These are phyloP conservation scores for Wickerhamomyces bisporus DNA, from an alignment of 805 yeast species.

Conservation along the genomic window DNA sequence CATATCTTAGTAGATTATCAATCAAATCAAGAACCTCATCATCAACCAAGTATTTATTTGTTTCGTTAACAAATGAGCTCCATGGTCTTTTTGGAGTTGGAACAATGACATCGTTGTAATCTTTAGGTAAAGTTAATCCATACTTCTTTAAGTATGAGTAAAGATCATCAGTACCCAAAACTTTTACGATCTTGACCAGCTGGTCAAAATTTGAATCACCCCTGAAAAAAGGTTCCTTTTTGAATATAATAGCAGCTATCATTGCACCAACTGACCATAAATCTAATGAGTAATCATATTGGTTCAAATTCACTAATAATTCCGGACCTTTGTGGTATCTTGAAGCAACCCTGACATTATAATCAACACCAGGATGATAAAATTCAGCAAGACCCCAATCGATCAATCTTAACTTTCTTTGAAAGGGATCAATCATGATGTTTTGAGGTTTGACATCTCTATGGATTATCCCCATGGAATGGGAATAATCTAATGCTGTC, in stretches of 20 bases:
- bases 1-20: constrained; percentile 74
- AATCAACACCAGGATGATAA: constrained; percentile 84
- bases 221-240: constrained; percentile 87
- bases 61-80: constrained; percentile 66
- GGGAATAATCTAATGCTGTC: constrained; percentile 82
- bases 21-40: constrained; percentile 76
- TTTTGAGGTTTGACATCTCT: constrained; percentile 95
- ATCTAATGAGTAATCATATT: constrained; percentile 88
- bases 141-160: constrained; percentile 66
- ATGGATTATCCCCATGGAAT: constrained; percentile 94
- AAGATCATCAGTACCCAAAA: constrained; percentile 80
- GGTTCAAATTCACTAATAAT: constrained; percentile 74
- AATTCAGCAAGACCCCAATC: constrained; percentile 98
- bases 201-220: constrained; percentile 91
- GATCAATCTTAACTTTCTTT: constrained; percentile 66
- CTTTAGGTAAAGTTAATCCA: constrained; percentile 62
- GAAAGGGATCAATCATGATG: constrained; percentile 86
- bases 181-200: constrained; percentile 81
- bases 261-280: constrained; percentile 94
- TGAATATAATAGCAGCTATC: constrained; percentile 84
- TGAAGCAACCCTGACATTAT: constrained; percentile 91
- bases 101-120: constrained; percentile 69
- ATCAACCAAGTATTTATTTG: constrained; percentile 62
- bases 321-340: constrained; percentile 94
- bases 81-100: constrained; percentile 82